A percentile compares a stretch with the other conserved stretches of the same genome.
Conservation (phyloP, 495 filamentous ascomycete species). For the Cercophora scortea region DNA sequence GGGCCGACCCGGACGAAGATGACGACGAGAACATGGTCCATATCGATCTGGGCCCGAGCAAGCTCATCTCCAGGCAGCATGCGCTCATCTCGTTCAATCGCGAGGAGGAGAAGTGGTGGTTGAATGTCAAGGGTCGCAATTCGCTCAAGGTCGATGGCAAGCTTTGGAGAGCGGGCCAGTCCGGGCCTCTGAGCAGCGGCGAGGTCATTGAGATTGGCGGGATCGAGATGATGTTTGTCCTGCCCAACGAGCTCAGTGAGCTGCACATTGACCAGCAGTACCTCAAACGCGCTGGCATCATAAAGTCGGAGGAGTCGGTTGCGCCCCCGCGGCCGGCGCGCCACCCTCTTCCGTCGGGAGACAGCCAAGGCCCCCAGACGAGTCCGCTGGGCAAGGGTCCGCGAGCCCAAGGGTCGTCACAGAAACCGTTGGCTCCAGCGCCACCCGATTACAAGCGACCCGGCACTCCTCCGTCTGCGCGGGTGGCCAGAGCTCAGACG, state of each 20-base stretch:
- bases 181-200: conserved; percentile 64
- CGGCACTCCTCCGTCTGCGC: conserved; percentile 54
- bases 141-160: conserved; percentile 73
- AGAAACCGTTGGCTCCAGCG: conserved; percentile 57
- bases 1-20: conserved; percentile 19
- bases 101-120: conserved; percentile 63
- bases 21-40: conserved; percentile 51
- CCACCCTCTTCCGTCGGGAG: conserved; percentile 45
- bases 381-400: conserved; percentile 16
- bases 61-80: conserved; percentile 82
- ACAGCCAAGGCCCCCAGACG: conserved; percentile 14
- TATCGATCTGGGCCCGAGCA: conserved; percentile 89
- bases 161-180: conserved; percentile 55
- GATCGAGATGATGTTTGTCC: conserved; percentile 96
- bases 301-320: conserved; percentile 19
- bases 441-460: conserved; percentile 62
- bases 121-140: conserved; percentile 83
- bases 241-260: conserved; percentile 55
- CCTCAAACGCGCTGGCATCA: conserved; percentile 43
- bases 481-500: conserved; percentile 22
- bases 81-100: conserved; percentile 77
- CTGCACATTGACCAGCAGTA: conserved; percentile 48
- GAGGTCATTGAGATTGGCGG: conserved; percentile 85
- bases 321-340: conserved; percentile 18
- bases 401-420: conserved; percentile 25